Conservation (phyloP, 148 eudicot species). For the Limonium bicolor region DNA sequence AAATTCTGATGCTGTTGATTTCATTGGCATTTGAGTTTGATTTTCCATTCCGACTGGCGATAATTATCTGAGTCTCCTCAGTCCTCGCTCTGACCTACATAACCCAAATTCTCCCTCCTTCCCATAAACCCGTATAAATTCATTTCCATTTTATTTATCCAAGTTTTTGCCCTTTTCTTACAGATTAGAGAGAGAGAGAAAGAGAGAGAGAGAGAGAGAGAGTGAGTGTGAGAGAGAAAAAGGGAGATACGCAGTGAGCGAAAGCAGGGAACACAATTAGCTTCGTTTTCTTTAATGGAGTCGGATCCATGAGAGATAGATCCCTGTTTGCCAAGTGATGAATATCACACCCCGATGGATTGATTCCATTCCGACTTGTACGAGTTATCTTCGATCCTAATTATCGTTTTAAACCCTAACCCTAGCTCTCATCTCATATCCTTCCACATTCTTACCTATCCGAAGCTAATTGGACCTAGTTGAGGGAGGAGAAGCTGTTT, state of each 20-base stretch:
- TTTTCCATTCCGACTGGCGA: too few species aligned
- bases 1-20: too few species aligned
- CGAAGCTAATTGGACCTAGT: not conserved
- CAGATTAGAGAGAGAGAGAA: not conserved
- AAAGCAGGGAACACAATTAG: not conserved
- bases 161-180: not conserved
- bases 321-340: not conserved
- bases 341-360: not conserved
- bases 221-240: slow-evolving; percentile 1
- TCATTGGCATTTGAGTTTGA: not conserved
- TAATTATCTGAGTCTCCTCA: not conserved
- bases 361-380: not conserved
- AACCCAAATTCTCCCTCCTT: slow-evolving; percentile 2
- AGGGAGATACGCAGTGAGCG: not conserved
- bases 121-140: not conserved
- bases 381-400: not conserved
- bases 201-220: not conserved
- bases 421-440: not conserved
- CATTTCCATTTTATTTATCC: not conserved
- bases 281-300: slow-evolving; percentile 1
- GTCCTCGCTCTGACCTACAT: not conserved
- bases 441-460: not conserved
- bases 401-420: slow-evolving; percentile 1
- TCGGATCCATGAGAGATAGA: slow-evolving; percentile 1
- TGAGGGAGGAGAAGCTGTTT: not conserved